Evolutionary conservation across 2,329 filamentous ascomycete genomes (phyloP), one percentile per base, ranked within the genome.

Genomic region (Gremmenia infestans): DNA sequence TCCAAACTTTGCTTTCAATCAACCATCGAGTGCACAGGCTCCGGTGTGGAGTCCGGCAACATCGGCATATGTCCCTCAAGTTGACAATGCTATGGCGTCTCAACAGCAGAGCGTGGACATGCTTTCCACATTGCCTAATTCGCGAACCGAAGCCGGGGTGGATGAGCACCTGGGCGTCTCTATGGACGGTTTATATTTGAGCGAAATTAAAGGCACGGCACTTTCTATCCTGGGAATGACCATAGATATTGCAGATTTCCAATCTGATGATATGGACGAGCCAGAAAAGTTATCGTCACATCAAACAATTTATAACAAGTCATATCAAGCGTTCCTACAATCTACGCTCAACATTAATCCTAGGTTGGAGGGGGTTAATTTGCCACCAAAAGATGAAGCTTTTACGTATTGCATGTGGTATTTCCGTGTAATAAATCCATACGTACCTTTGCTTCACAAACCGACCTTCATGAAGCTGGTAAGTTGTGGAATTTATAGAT

Each of bases 221-320:
- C 75, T 94, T n/a, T 86, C 88, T 1, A 82, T 95, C 52, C 82
- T 94, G 43, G 90, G 89, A 36, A 88, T 87, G 63, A 86, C 88
- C 47, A 87, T 94, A 65, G 88, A 95, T 70, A 81, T 93, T 43
- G 84, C 87, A 12, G 83, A 86, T 46, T 91, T 89, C 65, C 80
- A 86, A 48, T 82, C 81, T 1, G 76, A 79, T 1, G 87, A 90
- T 58, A 77, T 83, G 69, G 82, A 88, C 63, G 85, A 88, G 73
- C 82, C 72, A 56, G 59, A 66, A 17, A 73, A 70, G 58, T 72
- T 68, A 63, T 79, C 70, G 67, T 74, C 55, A 23, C 64, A 63
- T 4, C 70, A 72, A 32, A 77, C 77, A 2, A 67, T 84, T 9
- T 86, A 86, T 71, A 87, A 88, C 72, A 88, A 89, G 68, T 92